Base-by-base conservation (phyloP, 2,329 filamentous ascomycete species). In the Hymenoscyphus occultus region DNA sequence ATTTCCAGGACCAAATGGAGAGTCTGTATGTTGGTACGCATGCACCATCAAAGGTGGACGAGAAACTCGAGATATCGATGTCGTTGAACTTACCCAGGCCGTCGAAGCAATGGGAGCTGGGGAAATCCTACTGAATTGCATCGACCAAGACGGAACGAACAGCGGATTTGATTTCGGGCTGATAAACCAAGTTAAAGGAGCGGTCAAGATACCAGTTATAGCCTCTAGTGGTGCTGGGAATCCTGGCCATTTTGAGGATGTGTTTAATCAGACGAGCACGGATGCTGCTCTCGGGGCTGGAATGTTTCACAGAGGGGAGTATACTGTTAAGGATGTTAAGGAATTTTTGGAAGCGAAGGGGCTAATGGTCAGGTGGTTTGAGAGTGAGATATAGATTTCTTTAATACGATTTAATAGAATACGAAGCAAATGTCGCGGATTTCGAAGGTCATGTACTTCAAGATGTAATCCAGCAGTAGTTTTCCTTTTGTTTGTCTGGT, bases 231-330 rank as follows among this genome's bases (percentile, higher is more conserved):
- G 95, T 51, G 95, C 95, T 1, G 95, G 95, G 1, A 88, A 90
- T 71, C 94, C 95, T 1, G 85, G 76, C 0, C 95, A 99, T 79
- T 99, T 99, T 75, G 84, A 87, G 61, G 91, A 98, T 75, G 95
- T 98, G 1, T 99, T 99, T 77, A 81, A 85, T 64, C 82, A 90
- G 79, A 98, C 95, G 9, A 82, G 83, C 16, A 94, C 94, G 2
- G 95, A 99, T 81, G 95, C 95, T 60, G 95, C 95, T 35, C 80
- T 99, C 66, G 95, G 95, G 2, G 95, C 95, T 9, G 95, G 95
- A 62, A 99, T 99, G 90, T 99, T 99, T 79, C 95, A 99, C 80
- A 83, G 95, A 59, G 92, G 90, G 45, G 94, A 99, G 80, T 99
- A 94, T 78, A 97, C 93, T 0, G 94, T 99, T 16, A 89, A 88